Percentiles rank a stretch among this genome's conserved stretches.
Conservation (phyloP, 1,284 basidiomycete genomes). For the Ustilago crameri region DNA sequence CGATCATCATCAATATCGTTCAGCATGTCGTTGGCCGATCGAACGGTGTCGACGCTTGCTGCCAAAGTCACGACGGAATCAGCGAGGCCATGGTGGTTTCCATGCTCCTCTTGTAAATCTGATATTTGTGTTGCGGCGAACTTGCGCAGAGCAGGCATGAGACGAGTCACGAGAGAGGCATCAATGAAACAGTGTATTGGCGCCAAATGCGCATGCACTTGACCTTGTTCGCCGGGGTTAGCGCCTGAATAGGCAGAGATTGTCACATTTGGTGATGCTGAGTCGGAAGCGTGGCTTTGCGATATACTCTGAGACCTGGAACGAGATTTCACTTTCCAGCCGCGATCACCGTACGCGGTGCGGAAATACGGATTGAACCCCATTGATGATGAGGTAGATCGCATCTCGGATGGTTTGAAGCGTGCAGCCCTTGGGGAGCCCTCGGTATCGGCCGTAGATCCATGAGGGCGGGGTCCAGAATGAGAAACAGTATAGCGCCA, state of each 20-base stretch:
- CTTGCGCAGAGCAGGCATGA: constrained; percentile 40
- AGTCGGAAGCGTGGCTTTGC: constrained; percentile 3
- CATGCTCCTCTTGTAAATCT: constrained; percentile 5
- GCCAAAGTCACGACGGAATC: constrained; percentile 40
- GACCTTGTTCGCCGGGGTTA: constrained; percentile 3
- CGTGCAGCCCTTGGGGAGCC: constrained; percentile 16
- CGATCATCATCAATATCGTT: background rate
- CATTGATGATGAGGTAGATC: constrained; percentile 8
- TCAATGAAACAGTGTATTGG: constrained; percentile 55
- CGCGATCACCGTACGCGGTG: constrained; percentile 44
- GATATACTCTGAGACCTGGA: constrained; percentile 2
- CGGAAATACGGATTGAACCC: constrained; percentile 27
- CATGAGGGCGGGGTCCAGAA: background rate
- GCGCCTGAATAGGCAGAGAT: background rate
- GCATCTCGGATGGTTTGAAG: constrained; percentile 18
- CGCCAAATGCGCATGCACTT: constrained; percentile 14
- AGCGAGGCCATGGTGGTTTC: constrained; percentile 6
- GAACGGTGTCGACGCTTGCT: constrained; percentile 32
- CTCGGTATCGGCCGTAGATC: background rate
- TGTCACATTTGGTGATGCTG: background rate
- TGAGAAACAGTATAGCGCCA: constrained; percentile 34
- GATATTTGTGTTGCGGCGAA: constrained; percentile 24
- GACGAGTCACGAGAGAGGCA: constrained; percentile 41
- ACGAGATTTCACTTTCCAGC: constrained; percentile 47
- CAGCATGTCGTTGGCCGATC: constrained; percentile 23